Percentiles rank a stretch among this genome's conserved stretches.
phyloP scores from a whole-genome alignment of 768 basidiomycete species.

The Xanthoconium purpureum region DNA sequence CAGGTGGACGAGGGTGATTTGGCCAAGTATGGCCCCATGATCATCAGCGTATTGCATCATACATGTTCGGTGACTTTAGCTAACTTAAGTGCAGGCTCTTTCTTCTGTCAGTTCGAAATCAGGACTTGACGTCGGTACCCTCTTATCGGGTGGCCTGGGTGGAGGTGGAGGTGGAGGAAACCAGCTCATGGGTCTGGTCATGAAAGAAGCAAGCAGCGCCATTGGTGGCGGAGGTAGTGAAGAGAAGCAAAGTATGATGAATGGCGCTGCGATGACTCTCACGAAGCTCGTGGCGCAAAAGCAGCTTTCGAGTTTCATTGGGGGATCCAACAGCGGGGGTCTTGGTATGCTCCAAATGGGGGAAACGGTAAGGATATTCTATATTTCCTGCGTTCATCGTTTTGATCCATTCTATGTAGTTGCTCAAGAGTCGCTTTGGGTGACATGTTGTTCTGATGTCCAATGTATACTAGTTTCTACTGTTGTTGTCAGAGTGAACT shows the following conservation, averaged over 20 bases:
- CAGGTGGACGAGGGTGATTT: slow-evolving; percentile 9
- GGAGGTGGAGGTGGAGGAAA: slow-evolving; percentile 48
- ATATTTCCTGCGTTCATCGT: background rate
- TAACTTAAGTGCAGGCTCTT: slow-evolving; percentile 18
- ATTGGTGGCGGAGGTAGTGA: slow-evolving; percentile 64
- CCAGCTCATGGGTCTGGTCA: slow-evolving; percentile 79
- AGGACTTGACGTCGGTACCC: slow-evolving; percentile 34
- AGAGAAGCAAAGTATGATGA: slow-evolving; percentile 78
- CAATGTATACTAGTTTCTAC: background rate
- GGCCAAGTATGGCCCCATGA: slow-evolving; percentile 21
- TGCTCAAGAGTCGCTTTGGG: slow-evolving; percentile 16
- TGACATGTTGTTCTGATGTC: background rate
- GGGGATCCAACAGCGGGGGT: slow-evolving; percentile 70
- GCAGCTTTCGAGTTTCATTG: slow-evolving; percentile 39
- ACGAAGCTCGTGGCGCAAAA: slow-evolving; percentile 81
- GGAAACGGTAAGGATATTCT: slow-evolving; percentile 39
- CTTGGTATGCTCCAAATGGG: slow-evolving; percentile 53
- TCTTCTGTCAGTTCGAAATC: slow-evolving; percentile 11
- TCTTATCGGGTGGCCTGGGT: slow-evolving; percentile 33
- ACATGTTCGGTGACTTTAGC: background rate
- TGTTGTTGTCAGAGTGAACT: background rate
- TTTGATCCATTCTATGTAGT: slow-evolving; percentile 1
- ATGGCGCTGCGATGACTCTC: slow-evolving; percentile 79
- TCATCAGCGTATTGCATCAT: slow-evolving; percentile 10
- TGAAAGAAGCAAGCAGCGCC: slow-evolving; percentile 76